Base-by-base conservation (phyloP, 2,329 filamentous ascomycete species). In the Aspergillus chevalieri region DNA sequence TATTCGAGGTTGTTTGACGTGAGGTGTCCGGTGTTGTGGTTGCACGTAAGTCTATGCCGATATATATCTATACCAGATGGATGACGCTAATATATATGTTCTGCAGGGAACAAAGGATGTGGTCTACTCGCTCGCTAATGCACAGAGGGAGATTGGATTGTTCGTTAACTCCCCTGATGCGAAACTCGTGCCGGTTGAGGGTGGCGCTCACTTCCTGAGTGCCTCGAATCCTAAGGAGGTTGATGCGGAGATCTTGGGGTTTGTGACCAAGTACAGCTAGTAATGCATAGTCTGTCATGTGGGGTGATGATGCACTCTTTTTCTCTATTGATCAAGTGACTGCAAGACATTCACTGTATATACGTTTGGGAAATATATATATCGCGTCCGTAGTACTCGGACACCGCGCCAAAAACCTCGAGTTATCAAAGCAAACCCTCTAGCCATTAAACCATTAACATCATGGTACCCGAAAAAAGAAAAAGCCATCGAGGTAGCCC, bases 151-250 rank as follows among this genome's bases (percentile, higher is more conserved):
- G 55, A 78, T 79, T 49, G 64, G 72, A 55, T 56, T 74, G 24
- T 79, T 80, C 48, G 67, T 58, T 1, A 71, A 70, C 47, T 71
- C 70, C 2, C 60, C 61, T 3, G 71, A 76, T 52, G 72, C 72
- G 6, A 64, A 65, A 45, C 49, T 80, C 47, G 59, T 70, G 36
- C 64, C 70, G 38, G 62, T 79, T 2, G 61, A 78, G 21, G 74
- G 68, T 5, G 77, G 76, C 1, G 65, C 72, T 48, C 77, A 80
- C 58, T 80, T 78, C 52, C 60, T 80, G 52, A 75, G 69, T 48
- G 71, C 66, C 7, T 72, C 72, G 4, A 68, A 77, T 59, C 74
- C 75, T 1, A 62, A 65, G 6, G 72, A 75, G 49, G 73, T 80
- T 8, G 58, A 65, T 34, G 39, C 48, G 15, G 58, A 60, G 4